Conservation (phyloP, 345 rosid genomes). For the Camelina neglecta region DNA sequence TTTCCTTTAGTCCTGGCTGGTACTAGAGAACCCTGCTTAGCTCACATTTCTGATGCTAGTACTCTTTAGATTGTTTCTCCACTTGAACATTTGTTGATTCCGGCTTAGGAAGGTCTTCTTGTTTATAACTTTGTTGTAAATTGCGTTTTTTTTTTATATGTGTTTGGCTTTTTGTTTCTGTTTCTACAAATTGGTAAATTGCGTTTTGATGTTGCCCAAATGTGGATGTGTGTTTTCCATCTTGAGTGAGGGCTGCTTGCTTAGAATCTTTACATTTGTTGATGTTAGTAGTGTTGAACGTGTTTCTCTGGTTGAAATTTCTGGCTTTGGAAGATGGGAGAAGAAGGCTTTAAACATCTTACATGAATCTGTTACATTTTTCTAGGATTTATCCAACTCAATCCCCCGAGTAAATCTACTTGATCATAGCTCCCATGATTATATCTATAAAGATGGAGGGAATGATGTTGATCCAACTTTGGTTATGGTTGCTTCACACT, state of each 20-base stretch:
- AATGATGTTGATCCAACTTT: conserved; percentile 55
- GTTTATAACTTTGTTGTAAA: too few species aligned
- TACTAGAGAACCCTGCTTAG: background rate
- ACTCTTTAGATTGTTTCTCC: background rate
- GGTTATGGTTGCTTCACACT: conserved; percentile 51
- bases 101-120: background rate
- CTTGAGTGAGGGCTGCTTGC: background rate
- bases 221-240: background rate
- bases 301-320: background rate
- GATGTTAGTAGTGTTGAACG: background rate
- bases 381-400: conserved; percentile 54
- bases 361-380: background rate
- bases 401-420: conserved; percentile 39
- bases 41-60: background rate
- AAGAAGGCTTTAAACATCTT: conserved; percentile 2
- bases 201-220: background rate
- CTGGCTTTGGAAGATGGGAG: background rate
- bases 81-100: background rate
- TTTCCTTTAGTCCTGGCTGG: background rate
- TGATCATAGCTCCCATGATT: conserved; percentile 52
- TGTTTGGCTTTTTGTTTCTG: background rate
- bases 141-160: background rate
- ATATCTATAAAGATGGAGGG: conserved; percentile 50
- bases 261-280: background rate
- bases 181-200: background rate